Base-by-base conservation (phyloP, 805 yeast genomes). In the Clavispora vitiphila region DNA sequence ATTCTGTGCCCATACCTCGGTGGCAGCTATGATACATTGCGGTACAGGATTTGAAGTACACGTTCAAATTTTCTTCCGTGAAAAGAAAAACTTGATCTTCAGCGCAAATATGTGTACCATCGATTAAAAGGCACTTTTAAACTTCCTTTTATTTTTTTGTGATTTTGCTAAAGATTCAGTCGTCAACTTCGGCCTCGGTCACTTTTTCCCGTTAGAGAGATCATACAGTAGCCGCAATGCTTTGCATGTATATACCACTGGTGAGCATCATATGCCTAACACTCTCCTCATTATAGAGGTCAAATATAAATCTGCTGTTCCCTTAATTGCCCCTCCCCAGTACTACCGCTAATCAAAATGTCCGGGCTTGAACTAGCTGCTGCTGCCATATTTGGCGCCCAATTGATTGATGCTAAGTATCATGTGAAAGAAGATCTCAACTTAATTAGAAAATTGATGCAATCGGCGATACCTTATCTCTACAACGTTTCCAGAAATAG, bases 341-440 rank as follows among this genome's bases (percentile, higher is more conserved):
- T 4, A 8, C n/a, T 9, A 24, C 11, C 10, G 12, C 37, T n/a
- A 24, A 21, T 8, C 19, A 19, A n/a, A 26, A 65, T 66, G 71
- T 55, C 67, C 9, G 61, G 60, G 14, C 26, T 68, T 34, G 75
- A 69, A 56, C 40, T 69, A 36, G 66, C 64, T 21, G 62, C 70
- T 18, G 75, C 72, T 24, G 74, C 65, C n/a, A 47, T 64, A 1
- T 59, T 71, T 35, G 74, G 76, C 10, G 48, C 72, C 9, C 74
- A 66, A 41, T 63, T 73, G 42, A 60, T 76, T 39, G 78, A 78
- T 42, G 67, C 76, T 16, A 73, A 69, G 50, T 65, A 63, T 44
- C 71, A 64, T 40, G 45, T 74, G 20, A 53, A 55, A 35, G 84
- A 81, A 31, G 95, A 85, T 59, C 51, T 76, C 34, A 61, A 71